Percentiles rank a stretch among this genome's conserved stretches.
These are phyloP conservation scores for Trifolium pratense DNA, from an alignment of 306 rosid genomes.

Conservation along the genomic window DNA sequence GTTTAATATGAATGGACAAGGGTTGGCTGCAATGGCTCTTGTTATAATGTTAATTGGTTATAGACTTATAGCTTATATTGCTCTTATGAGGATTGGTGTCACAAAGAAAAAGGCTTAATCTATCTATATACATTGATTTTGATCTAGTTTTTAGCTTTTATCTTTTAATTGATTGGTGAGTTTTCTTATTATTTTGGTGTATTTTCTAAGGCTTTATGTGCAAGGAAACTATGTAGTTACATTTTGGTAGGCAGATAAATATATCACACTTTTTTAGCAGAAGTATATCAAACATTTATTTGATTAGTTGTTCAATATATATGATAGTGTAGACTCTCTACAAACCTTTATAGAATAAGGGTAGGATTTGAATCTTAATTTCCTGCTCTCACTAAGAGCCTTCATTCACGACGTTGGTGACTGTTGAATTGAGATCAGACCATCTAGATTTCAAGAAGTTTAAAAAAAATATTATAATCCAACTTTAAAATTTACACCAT, in stretches of 20 bases:
- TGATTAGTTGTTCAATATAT: not conserved
- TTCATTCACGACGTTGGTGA: too few species aligned
- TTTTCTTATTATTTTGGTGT: not conserved
- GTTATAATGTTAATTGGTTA: conserved; percentile 62
- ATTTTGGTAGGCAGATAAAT: not conserved
- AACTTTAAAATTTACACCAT: too few species aligned
- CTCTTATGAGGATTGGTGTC: conserved; percentile 70
- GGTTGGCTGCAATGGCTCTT: conserved; percentile 46
- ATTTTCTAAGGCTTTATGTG: not conserved
- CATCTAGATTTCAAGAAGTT: too few species aligned
- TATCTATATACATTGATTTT: not conserved
- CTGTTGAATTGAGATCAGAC: too few species aligned
- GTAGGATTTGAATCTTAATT: too few species aligned
- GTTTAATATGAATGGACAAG: conserved; percentile 45
- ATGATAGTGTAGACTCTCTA: too few species aligned
- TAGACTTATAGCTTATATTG: conserved; percentile 68
- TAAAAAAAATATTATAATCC: too few species aligned
- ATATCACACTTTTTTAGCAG: not conserved
- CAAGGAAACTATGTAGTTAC: not conserved
- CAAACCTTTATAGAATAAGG: too few species aligned
- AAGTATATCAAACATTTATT: not conserved
- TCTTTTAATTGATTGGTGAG: not conserved
- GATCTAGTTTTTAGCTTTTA: not conserved
- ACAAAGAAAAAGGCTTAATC: conserved; percentile 38
- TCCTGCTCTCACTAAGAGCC: too few species aligned